Evolutionary conservation across 2,329 filamentous ascomycete genomes (phyloP), one percentile per base, ranked within the genome.

Genomic region (Sporothrix humicola): DNA sequence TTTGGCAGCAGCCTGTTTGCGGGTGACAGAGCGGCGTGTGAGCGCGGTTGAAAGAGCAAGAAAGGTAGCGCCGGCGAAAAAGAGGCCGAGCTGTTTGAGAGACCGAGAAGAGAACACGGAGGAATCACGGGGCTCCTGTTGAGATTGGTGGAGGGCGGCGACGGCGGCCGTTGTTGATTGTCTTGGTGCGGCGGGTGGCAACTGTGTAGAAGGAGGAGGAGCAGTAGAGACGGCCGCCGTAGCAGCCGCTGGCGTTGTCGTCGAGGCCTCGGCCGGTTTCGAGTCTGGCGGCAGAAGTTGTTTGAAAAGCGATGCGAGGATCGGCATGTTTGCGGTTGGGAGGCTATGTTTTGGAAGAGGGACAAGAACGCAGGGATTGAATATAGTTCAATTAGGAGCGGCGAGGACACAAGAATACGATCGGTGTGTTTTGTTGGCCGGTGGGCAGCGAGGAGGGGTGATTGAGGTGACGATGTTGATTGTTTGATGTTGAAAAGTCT

Each of bases 61-160:
- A 82, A 97, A 97, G 72, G 89, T 86, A 12, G 92, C 87, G 58
- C 95, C 95, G 75, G 91, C 90, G 77, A 91, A 85, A 81, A 96
- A 91, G 74, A 97, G 82, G 31, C 89, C 86, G 15, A 93, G 82
- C 81, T 94, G 91, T 72, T 87, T 87, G 69, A 87, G 80, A 56
- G 85, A 87, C 78, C 89, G 87, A 17, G 85, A 84, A 69, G 84
- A 77, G 70, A 83, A n/a, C 44, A 76, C 12, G 17, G 58, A 69
- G 26, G 63, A 58, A 66, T 74, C 65, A 69, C 42, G 37, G 1
- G 69, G 74, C 1, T 54, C 59, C 6, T 26, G 23, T 6, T 23
- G n/a, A 2, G 50, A 10, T 1, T 52, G 71, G 42, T 52, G 56
- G 13, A 61, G 54, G 4, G 50, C 20, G 17, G 72, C 8, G 17